These are phyloP conservation scores for Fusarium luffae DNA, from an alignment of 2,329 filamentous ascomycete species.

Conservation along the genomic window DNA sequence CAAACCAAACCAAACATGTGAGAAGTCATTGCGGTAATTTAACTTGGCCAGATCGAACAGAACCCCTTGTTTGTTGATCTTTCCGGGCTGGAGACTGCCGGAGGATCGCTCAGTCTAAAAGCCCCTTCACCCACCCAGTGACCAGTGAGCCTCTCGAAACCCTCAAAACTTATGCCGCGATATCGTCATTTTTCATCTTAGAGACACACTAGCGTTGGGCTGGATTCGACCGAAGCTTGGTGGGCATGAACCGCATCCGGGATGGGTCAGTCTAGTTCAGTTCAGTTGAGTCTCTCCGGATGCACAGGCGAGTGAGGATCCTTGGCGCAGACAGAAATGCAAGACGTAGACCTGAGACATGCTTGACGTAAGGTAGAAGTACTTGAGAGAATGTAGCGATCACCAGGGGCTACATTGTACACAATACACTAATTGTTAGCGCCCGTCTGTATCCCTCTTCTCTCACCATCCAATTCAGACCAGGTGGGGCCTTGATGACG, in stretches of 20 bases:
- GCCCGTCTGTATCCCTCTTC: constrained; percentile 25
- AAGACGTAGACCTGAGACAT: constrained; percentile 39
- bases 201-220: constrained; percentile 37
- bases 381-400: constrained; percentile 16
- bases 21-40: constrained; percentile 9
- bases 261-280: constrained; percentile 34
- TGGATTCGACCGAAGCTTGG: constrained; percentile 37
- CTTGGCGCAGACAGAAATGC: constrained; percentile 25
- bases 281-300: constrained; percentile 21
- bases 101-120: constrained; percentile 16
- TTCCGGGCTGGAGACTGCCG: constrained; percentile 29
- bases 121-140: constrained; percentile 19
- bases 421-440: constrained; percentile 27
- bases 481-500: constrained; percentile 45
- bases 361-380: constrained; percentile 21
- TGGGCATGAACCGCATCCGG: constrained; percentile 44
- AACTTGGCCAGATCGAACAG: constrained; percentile 9
- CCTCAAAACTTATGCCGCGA: constrained; percentile 33
- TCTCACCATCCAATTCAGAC: constrained; percentile 27
- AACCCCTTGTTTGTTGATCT: constrained; percentile 23
- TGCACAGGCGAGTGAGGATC: constrained; percentile 26
- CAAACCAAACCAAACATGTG: constrained; percentile 12
- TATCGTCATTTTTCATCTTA: constrained; percentile 45
- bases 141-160: constrained; percentile 8
- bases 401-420: constrained; percentile 14